phyloP scores from a whole-genome alignment of 768 basidiomycete species.

The Boletus pseudo-olivaceus region DNA sequence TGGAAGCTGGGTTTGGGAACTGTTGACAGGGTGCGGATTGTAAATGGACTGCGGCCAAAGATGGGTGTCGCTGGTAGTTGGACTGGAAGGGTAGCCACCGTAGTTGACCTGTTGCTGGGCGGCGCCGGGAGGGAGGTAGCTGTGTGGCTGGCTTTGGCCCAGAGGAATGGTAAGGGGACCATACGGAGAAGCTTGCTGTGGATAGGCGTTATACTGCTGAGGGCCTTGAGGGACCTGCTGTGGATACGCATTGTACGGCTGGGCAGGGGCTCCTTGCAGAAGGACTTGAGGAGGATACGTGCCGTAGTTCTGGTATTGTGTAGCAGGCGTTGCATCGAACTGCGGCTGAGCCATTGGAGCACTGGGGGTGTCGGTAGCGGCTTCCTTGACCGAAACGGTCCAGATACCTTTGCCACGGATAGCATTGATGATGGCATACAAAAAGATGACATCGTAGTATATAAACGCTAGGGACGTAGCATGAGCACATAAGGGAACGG shows the following conservation, averaged over 20 bases:
- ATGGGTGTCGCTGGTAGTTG: neutral
- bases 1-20: conserved; percentile 9
- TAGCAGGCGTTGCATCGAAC: neutral
- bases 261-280: neutral
- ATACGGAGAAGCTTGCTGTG: conserved; percentile 2
- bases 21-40: conserved; percentile 9
- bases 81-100: conserved; percentile 5
- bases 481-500: neutral
- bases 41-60: conserved; percentile 18
- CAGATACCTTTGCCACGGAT: conserved; percentile 23
- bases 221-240: conserved; percentile 5
- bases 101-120: conserved; percentile 2
- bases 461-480: conserved; percentile 17
- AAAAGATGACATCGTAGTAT: conserved; percentile 20
- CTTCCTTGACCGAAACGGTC: conserved; percentile 23
- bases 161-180: neutral
- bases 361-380: neutral
- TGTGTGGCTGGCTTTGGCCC: conserved; percentile 3
- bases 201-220: conserved; percentile 1
- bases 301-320: conserved; percentile 5
- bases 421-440: conserved; percentile 22
- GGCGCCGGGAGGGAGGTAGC: neutral
- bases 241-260: conserved; percentile 8
- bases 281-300: neutral
- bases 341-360: conserved; percentile 9